phyloP scores from a whole-genome alignment of 1,284 basidiomycete species.

The Meira miltonrushii region DNA sequence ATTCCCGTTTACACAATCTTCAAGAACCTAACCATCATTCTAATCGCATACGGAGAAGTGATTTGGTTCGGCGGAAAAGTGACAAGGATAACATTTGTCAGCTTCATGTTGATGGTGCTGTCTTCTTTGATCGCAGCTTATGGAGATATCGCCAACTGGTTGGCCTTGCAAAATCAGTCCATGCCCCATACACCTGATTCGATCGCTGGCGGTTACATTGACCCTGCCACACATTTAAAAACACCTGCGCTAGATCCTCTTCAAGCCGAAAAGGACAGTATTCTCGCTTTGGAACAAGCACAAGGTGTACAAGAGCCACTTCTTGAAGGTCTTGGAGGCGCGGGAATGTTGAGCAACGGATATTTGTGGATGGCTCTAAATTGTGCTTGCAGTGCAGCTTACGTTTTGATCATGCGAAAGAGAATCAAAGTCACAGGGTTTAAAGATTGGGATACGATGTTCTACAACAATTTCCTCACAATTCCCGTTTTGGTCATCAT shows the following conservation, averaged over 20 bases:
- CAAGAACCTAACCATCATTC: conserved; percentile 97
- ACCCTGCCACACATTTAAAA: conserved; percentile 21
- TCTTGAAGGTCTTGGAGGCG: conserved; percentile 29
- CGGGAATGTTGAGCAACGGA: conserved; percentile 56
- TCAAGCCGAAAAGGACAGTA: conserved; percentile 23
- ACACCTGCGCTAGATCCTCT: conserved; percentile 26
- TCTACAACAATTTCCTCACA: conserved; percentile 95
- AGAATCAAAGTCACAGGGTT: conserved; percentile 96
- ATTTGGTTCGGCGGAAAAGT: conserved; percentile 91
- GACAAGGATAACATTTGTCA: conserved; percentile 77
- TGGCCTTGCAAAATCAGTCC: conserved; percentile 50
- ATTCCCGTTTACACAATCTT: conserved; percentile 69
- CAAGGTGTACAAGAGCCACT: conserved; percentile 25
- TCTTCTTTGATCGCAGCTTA: conserved; percentile 96
- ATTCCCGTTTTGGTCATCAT: conserved; percentile 81
- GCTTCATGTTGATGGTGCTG: conserved; percentile 91
- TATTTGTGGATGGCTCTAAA: conserved; percentile 97
- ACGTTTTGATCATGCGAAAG: conserved; percentile 94
- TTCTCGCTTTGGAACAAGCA: conserved; percentile 21
- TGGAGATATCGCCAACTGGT: conserved; percentile 68
- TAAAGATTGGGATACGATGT: conserved; percentile 99
- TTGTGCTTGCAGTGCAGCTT: conserved; percentile 83
- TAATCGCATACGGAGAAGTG: conserved; percentile 97
- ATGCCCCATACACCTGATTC: conserved; percentile 43
- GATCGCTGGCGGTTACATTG: conserved; percentile 22